phyloP scores from a whole-genome alignment of 1,139 yeast genomes.

The Kodamaea sp. region DNA sequence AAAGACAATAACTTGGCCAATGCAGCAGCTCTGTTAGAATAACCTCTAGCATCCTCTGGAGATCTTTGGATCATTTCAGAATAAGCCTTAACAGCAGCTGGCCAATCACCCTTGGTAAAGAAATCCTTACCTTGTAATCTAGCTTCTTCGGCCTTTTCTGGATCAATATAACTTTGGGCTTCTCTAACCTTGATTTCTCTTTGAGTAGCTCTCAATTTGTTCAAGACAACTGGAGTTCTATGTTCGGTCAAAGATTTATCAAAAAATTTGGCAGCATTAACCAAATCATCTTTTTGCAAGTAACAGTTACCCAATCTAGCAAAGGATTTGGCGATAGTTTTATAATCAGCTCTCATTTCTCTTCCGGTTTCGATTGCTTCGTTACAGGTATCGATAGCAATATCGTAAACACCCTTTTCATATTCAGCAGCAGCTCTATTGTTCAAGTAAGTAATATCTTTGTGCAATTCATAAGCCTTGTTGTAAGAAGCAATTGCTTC shows the following conservation, averaged over 20 bases:
- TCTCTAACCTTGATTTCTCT: constrained; percentile 78
- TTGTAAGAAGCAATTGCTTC: constrained; percentile 86
- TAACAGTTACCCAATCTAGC: constrained; percentile 87
- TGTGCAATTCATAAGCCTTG: constrained; percentile 77
- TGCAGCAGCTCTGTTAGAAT: constrained; percentile 97
- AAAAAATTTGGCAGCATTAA: constrained; percentile 71
- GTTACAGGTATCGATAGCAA: constrained; percentile 77
- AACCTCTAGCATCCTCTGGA: constrained; percentile 95
- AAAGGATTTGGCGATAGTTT: constrained; percentile 85
- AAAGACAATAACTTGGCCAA: constrained; percentile 90
- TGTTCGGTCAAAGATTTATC: constrained; percentile 95
- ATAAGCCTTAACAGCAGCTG: constrained; percentile 91
- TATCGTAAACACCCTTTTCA: constrained; percentile 89
- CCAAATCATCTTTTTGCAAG: constrained; percentile 68
- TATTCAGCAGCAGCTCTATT: constrained; percentile 97
- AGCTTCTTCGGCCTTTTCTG: constrained; percentile 93
- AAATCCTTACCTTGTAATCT: constrained; percentile 86
- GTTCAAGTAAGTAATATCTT: constrained; percentile 90
- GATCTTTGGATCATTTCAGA: constrained; percentile 95
- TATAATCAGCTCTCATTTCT: constrained; percentile 87
- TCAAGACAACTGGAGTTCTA: constrained; percentile 90
- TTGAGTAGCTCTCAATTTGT: constrained; percentile 83
- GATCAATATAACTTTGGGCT: constrained; percentile 75
- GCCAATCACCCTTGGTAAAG: constrained; percentile 94
- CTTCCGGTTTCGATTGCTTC: constrained; percentile 87